A percentile compares a stretch with the other conserved stretches of the same genome.
Conservation (phyloP, 257 asterid species). For the Solanum corneliomulleri region DNA sequence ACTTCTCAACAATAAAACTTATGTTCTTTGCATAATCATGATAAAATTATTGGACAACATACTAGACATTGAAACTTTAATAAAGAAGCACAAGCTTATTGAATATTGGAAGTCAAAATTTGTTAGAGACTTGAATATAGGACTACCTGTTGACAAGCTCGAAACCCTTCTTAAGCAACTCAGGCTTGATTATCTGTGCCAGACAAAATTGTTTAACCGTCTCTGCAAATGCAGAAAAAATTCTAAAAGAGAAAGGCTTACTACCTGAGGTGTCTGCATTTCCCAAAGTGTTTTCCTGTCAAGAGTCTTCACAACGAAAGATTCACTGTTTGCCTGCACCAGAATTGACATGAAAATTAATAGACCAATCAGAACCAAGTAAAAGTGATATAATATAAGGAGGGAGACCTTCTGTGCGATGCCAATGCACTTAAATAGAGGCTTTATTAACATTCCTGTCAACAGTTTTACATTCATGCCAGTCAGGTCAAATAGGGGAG, state of each 20-base stretch:
- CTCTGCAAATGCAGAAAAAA: not conserved
- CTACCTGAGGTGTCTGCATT: conserved; percentile 99
- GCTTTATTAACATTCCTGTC: not conserved
- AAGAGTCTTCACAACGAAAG: conserved; percentile 74
- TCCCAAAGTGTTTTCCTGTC: conserved; percentile 96
- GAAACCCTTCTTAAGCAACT: conserved; percentile 83
- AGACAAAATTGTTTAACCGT: not conserved
- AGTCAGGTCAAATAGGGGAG: not conserved
- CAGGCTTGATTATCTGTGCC: conserved; percentile 76
- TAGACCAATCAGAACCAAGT: not conserved
- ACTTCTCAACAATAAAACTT: not conserved
- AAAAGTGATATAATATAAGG: not conserved
- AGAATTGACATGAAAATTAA: not conserved
- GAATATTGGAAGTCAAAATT: not conserved
- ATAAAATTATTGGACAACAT: not conserved
- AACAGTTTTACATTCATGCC: not conserved
- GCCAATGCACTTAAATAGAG: not conserved
- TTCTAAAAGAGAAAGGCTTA: not conserved
- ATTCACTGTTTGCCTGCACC: conserved; percentile 69
- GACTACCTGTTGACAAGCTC: conserved; percentile 69
- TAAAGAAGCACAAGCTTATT: not conserved
- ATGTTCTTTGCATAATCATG: not conserved
- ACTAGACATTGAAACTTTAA: not conserved
- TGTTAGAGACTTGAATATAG: not conserved
- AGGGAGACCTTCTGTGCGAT: not conserved